A percentile compares a stretch with the other conserved stretches of the same genome.
These are phyloP conservation scores for Aspergillus olivimuriae DNA, from an alignment of 495 filamentous ascomycete genomes.

Conservation along the genomic window DNA sequence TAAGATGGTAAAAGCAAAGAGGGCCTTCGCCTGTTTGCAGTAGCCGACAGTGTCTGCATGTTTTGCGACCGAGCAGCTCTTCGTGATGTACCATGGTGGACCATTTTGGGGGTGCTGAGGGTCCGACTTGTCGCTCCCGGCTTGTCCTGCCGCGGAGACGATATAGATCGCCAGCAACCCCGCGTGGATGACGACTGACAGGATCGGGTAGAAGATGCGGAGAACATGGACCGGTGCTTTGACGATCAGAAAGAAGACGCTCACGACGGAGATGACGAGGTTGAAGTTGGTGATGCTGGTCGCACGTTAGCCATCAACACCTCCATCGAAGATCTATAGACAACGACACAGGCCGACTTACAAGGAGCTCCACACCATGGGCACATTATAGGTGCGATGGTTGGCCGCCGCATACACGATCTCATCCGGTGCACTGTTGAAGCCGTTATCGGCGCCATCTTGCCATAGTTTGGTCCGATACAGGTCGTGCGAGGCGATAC, in stretches of 20 bases:
- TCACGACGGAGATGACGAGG: slow-evolving; percentile 73
- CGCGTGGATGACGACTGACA: slow-evolving; percentile 54
- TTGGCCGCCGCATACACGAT: slow-evolving; percentile 74
- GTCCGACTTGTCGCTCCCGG: slow-evolving; percentile 75
- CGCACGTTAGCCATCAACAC: background rate
- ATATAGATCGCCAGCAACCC: slow-evolving; percentile 58
- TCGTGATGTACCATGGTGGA: slow-evolving; percentile 78
- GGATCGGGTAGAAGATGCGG: slow-evolving; percentile 63
- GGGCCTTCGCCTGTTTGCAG: slow-evolving; percentile 69
- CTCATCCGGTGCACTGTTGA: slow-evolving; percentile 73
- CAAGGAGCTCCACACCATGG: slow-evolving; percentile 79
- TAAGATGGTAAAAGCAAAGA: slow-evolving; percentile 64
- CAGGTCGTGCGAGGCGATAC: slow-evolving; percentile 70
- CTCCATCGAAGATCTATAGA: background rate
- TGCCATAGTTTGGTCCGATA: slow-evolving; percentile 78
- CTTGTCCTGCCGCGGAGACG: slow-evolving; percentile 63
- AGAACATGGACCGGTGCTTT: slow-evolving; percentile 61
- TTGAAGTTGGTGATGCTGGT: slow-evolving; percentile 62
- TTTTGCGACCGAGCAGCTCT: slow-evolving; percentile 62
- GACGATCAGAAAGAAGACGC: slow-evolving; percentile 45
- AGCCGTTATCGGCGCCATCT: slow-evolving; percentile 69
- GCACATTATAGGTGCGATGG: slow-evolving; percentile 55
- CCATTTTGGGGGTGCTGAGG: slow-evolving; percentile 58
- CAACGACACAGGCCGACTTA: slow-evolving; percentile 39
- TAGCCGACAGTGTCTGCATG: slow-evolving; percentile 50